phyloP scores from a whole-genome alignment of 208 protist genomes.

The Trypanosoma boissoni region DNA sequence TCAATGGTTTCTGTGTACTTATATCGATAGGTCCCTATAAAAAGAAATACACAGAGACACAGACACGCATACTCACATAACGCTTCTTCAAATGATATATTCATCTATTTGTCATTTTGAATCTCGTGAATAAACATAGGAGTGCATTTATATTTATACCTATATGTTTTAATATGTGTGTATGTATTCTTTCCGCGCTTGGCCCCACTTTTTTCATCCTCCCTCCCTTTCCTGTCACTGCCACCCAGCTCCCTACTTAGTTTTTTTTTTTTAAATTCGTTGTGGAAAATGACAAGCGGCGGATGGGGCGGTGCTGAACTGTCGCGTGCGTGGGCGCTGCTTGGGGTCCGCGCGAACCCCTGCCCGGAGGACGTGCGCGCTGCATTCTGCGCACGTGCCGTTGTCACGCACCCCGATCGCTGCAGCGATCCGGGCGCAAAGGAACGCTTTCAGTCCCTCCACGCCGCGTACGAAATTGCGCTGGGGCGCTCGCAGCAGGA shows the following conservation, averaged over 20 bases:
- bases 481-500: not conserved
- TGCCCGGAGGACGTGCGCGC: slow-evolving; percentile 12
- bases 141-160: not conserved
- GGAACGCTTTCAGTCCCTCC: slow-evolving; percentile 21
- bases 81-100: not conserved
- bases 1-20: not conserved
- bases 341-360: slow-evolving; percentile 16
- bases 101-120: not conserved
- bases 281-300: slow-evolving; percentile 6
- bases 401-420: slow-evolving; percentile 25
- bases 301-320: not conserved
- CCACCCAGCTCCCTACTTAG: no score
- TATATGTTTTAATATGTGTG: no score
- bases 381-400: slow-evolving; percentile 17
- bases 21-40: not conserved
- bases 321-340: slow-evolving; percentile 10
- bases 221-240: no score
- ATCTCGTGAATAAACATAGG: not conserved
- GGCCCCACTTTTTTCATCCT: no score
- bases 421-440: slow-evolving; percentile 10
- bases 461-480: slow-evolving; percentile 22
- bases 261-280: not conserved
- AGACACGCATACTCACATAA: not conserved
- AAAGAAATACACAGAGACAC: not conserved
- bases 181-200: no score